Evolutionary conservation across 2,329 filamentous ascomycete genomes (phyloP), one percentile per base, ranked within the genome.

Genomic region (Karstenula rhodostoma): DNA sequence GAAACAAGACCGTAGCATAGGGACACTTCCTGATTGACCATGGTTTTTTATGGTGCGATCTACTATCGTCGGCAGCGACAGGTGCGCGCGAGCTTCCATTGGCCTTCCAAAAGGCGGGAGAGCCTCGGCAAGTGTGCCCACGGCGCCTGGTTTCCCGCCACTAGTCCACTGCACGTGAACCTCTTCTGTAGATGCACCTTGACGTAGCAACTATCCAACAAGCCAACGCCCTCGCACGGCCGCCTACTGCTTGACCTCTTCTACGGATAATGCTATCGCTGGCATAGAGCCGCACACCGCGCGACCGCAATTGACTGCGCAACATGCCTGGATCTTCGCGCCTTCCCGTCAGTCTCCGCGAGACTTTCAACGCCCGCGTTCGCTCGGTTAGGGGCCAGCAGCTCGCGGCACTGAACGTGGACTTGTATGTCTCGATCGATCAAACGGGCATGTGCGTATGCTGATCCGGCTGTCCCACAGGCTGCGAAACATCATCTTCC

Each of bases 401-500:
- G 70, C 68, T 88, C 70, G 68, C 86, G 61, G 77, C 89, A 44
- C 73, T 91, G 63, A 92, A 90, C 72, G 74, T 92, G 57, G 89
- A 92, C 67, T 74, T 92, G 89, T 91, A 81, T 82, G 88, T 40
- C 29, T 49, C 29, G 22, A 54, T 8, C 2, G 15, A 40, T 49
- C 56, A 29, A 53, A 19, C 51, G 17, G 12, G 15, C 19, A 42
- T 29, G 43, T 6, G 4, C 17, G 1, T 13, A 17, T 37, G 44
- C 58, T 46, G 49, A 53, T 47, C 33, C 29, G 19, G n/a, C 17
- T 22, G 13, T 13, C 8, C 53, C 43, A 63, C 56, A 94, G 92
- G 61, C 74, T 97, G 63, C 91, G 92, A 57, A 96, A 97, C 76
- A 83, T 97, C 61, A 83, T 98, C 70, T 96, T 98, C 78, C 84